These are phyloP conservation scores for Amanita exitialis DNA, from an alignment of 768 basidiomycete species.

Conservation along the genomic window DNA sequence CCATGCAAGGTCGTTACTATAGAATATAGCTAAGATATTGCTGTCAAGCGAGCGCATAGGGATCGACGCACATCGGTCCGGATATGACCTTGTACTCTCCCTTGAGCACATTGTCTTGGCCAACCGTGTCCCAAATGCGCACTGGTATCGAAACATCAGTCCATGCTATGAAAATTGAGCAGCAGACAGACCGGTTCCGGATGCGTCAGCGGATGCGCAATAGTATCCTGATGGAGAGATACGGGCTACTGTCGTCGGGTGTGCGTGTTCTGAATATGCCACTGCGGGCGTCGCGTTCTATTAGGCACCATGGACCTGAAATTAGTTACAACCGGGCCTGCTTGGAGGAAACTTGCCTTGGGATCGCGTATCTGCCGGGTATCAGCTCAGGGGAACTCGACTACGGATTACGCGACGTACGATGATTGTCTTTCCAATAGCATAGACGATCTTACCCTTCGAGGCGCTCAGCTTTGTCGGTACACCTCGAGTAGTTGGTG, in stretches of 20 bases:
- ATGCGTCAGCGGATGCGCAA: slow-evolving; percentile 81
- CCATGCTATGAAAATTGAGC: not conserved
- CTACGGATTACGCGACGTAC: slow-evolving; percentile 36
- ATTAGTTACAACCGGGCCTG: not conserved
- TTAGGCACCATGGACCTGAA: not conserved
- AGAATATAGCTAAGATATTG: not conserved
- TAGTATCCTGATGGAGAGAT: slow-evolving; percentile 93
- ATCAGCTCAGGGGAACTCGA: not conserved
- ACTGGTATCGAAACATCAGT: slow-evolving; percentile 32
- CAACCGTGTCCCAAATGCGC: slow-evolving; percentile 88
- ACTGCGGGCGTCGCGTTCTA: slow-evolving; percentile 59
- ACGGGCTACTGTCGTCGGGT: slow-evolving; percentile 81
- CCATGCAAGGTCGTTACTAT: slow-evolving; percentile 90
- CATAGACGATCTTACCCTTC: slow-evolving; percentile 78
- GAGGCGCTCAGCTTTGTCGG: slow-evolving; percentile 61
- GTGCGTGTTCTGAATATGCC: slow-evolving; percentile 72
- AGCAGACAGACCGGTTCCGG: slow-evolving; percentile 59
- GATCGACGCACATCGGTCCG: slow-evolving; percentile 53
- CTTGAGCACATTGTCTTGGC: slow-evolving; percentile 76
- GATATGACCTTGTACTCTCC: slow-evolving; percentile 69
- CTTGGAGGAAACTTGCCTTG: slow-evolving; percentile 37
- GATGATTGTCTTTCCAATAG: slow-evolving; percentile 76
- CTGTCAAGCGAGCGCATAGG: not conserved
- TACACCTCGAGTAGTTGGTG: slow-evolving; percentile 53
- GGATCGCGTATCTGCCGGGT: slow-evolving; percentile 66